Evolutionary conservation across 106 monocot genomes (phyloP).

Genomic region (Dioscorea alata): DNA sequence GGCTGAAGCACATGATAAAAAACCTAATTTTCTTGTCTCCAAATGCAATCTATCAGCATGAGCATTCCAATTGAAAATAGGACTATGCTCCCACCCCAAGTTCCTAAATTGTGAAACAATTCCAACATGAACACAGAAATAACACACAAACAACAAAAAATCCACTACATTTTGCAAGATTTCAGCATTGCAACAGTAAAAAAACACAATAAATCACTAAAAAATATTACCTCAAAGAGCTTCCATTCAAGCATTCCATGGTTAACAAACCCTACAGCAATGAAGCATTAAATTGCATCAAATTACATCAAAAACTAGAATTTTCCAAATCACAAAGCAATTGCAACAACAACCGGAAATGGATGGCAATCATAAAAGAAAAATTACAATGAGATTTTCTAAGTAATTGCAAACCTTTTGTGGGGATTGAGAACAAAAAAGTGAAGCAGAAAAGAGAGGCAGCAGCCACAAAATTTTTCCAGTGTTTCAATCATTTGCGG

Average conservation of each 20-base stretch:
- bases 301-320: not conserved
- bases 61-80: not conserved
- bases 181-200: not conserved
- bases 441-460: no score
- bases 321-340: no score
- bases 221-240: conserved; percentile 10
- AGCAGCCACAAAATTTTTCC: no score
- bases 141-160: not conserved
- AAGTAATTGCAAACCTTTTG: no score
- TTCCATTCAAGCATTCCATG: conserved; percentile 6
- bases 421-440: no score
- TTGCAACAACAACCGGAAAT: no score
- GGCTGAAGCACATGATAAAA: conserved; percentile 3
- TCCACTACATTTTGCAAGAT: not conserved
- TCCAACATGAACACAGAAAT: not conserved
- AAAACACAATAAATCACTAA: not conserved
- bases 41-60: conserved; percentile 3
- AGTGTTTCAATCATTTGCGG: no score
- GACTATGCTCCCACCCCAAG: conserved; percentile 3
- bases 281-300: not conserved
- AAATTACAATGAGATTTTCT: no score
- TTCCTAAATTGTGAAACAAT: conserved; percentile 18
- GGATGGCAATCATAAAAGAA: no score
- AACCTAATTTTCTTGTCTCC: conserved; percentile 8
- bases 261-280: conserved; percentile 1